A percentile compares a stretch with the other conserved stretches of the same genome.
These are phyloP conservation scores for Avena atlantica DNA, from an alignment of 176 grass and related monocot species.

Conservation along the genomic window DNA sequence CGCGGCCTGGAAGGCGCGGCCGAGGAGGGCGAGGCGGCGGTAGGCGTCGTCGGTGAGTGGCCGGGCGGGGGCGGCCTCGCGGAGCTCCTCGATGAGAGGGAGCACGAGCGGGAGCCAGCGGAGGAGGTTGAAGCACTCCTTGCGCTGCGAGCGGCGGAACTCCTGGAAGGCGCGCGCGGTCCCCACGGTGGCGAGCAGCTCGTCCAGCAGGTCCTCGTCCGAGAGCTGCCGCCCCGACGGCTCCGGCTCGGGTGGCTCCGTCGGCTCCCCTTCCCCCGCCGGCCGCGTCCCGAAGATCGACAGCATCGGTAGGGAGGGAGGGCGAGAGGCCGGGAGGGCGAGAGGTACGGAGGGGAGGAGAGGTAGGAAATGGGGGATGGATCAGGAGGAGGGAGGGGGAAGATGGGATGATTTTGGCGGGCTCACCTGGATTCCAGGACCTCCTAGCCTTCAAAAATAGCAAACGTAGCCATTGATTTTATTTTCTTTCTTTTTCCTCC, in stretches of 20 bases:
- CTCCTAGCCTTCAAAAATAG: neutral
- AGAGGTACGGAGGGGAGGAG: neutral
- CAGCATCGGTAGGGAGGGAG: slow-evolving; percentile 26
- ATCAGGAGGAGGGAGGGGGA: neutral
- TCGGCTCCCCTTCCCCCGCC: neutral
- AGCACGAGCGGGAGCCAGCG: slow-evolving; percentile 67
- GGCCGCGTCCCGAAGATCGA: neutral
- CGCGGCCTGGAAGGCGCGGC: slow-evolving; percentile 53
- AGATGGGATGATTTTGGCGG: slow-evolving; percentile 10
- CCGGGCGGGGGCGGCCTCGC: slow-evolving; percentile 32
- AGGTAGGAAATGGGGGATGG: slow-evolving; percentile 18
- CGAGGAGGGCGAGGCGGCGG: slow-evolving; percentile 42
- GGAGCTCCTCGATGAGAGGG: slow-evolving; percentile 50
- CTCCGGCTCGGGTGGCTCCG: slow-evolving; percentile 39
- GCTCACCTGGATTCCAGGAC: slow-evolving; percentile 38
- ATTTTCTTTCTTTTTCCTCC: neutral
- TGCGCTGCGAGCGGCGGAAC: slow-evolving; percentile 61
- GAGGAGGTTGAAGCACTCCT: slow-evolving; percentile 66
- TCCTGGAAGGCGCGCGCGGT: slow-evolving; percentile 55
- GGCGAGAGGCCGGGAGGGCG: neutral
- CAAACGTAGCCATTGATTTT: neutral
- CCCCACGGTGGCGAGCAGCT: slow-evolving; percentile 42
- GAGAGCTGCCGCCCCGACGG: slow-evolving; percentile 37
- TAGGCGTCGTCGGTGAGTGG: slow-evolving; percentile 46
- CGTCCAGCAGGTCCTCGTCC: slow-evolving; percentile 52